Conservation (phyloP, 2,329 filamentous ascomycete species). For the Fusarium lyarnte region DNA sequence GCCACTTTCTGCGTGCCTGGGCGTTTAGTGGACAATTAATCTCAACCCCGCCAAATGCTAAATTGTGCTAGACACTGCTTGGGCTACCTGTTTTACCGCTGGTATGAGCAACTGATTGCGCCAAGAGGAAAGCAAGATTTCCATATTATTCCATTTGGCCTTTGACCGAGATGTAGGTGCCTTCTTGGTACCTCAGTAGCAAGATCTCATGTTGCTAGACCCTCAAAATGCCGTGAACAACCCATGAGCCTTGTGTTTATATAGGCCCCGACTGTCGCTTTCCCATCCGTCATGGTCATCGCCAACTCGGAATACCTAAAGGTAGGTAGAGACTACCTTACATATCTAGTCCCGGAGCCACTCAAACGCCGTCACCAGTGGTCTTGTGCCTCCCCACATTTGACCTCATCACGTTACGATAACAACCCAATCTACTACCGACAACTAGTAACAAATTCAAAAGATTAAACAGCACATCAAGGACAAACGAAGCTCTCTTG, state of each 20-base stretch:
- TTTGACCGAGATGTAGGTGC: background rate
- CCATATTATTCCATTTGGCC: background rate
- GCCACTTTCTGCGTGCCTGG: background rate
- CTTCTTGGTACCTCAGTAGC: too few relatives aligned
- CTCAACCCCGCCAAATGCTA: conserved; percentile 26
- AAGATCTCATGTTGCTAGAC: background rate
- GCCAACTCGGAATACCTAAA: background rate
- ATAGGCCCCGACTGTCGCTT: background rate
- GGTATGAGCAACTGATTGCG: conserved; percentile 1
- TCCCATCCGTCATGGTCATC: background rate
- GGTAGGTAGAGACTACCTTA: too few relatives aligned
- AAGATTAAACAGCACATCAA: conserved; percentile 2
- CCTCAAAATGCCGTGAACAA: background rate
- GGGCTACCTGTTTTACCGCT: background rate
- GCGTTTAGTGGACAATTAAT: background rate
- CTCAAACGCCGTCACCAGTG: background rate
- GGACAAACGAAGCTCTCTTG: background rate
- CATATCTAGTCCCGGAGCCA: background rate
- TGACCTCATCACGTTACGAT: conserved; percentile 32
- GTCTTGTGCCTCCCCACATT: conserved; percentile 34
- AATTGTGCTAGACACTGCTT: background rate
- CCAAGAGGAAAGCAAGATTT: background rate
- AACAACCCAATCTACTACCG: background rate
- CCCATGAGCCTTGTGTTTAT: background rate
- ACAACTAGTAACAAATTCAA: background rate